Base-by-base conservation (phyloP, 2,329 filamentous ascomycete genomes). In the Nothophaeocryptopus gaeumannii region DNA sequence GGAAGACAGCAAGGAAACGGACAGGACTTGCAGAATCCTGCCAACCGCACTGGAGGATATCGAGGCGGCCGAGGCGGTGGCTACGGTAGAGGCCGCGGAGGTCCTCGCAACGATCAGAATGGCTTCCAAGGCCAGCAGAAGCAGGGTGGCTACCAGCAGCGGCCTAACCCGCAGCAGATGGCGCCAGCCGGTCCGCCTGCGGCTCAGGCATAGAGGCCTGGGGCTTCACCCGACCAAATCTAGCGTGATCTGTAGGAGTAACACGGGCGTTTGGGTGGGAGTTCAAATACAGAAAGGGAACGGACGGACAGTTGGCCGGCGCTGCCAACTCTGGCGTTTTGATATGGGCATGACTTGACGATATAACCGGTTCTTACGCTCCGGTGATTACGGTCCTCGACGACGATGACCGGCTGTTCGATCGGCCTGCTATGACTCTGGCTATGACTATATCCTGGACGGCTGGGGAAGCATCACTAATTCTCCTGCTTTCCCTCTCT, bases 1-100 rank as follows among this genome's bases (percentile, higher is more conserved):
- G 60, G 60, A 34, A 55, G 65, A 42, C 66, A 67, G 50, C 65
- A 67, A 48, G 66, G 66, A 38, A 67, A 61, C 39, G 65, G 63
- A 37, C 59, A 58, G 34, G 66, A 67, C 56, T 54, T 67, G 51
- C 61, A 61, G 50, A 67, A 65, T 51, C 66, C 63, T 38, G 65
- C 61, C 29, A 68, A 65, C 41, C 58, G 64, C 34, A 67, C 58
- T 26, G 60, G 63, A 16, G 63, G 62, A 13, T 60, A 58, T 45
- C 59, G 64, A 26, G 61, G 64, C 11, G 65, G 65, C 16, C 58
- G 64, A 53, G 61, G 64, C 11, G 65, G 66, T 30, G 63, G 64
- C 26, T 61, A 59, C 44, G 61, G 62, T 35, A 39, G 60, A 35
- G 61, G 58, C 32, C 59, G 65, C 35, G 66, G 66, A 38, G 64